Base-by-base conservation (phyloP, 306 rosid genomes). In the Lupinus albus region DNA sequence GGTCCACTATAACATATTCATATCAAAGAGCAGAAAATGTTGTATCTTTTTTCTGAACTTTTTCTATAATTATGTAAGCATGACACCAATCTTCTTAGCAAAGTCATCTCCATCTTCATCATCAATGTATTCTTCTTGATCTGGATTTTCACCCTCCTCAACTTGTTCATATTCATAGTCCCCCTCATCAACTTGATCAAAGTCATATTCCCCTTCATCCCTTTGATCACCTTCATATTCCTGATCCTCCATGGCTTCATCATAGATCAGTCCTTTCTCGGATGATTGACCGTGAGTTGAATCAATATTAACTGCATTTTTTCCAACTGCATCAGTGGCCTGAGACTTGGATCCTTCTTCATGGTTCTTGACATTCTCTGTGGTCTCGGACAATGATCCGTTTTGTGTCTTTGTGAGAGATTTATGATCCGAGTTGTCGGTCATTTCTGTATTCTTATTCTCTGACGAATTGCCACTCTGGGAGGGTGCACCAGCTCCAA, bases 101-200 rank as follows among this genome's bases (percentile, higher is more conserved):
- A 92, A 89, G 80, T 92, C 98, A 78, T 92, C 97, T 46, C 86
- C 96, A 2, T 87, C 92, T 66, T 87, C 92, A 62, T 86, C 98
- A 8, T 86, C 98, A 3, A 81, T 33, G 76, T 81, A 92, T 45
- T 84, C 96, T 45, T 84, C 96, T 77, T 72, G 89, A 62, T 82
- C 92, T 20, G 72, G 84, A 64, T 83, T 86, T 58, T 91, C 96
- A 20, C 89, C 94, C 70, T 78, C 88, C 0, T 87, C 94, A 4
- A 66, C 82, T 66, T 71, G 81, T 18, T 78, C 82, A 20, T 78
- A 85, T 1, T 64, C 82, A 36, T 92, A 90, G 30, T 86, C 96
- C 11, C 87, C 94, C 9, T 86, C 93, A 2, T 92, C 96, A 10
- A 68, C 92, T 77, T 86, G 91, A 41, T 92, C 96, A 46, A 84